Conservation (phyloP, 179 eudicot genomes). For the Actinidia arguta region DNA sequence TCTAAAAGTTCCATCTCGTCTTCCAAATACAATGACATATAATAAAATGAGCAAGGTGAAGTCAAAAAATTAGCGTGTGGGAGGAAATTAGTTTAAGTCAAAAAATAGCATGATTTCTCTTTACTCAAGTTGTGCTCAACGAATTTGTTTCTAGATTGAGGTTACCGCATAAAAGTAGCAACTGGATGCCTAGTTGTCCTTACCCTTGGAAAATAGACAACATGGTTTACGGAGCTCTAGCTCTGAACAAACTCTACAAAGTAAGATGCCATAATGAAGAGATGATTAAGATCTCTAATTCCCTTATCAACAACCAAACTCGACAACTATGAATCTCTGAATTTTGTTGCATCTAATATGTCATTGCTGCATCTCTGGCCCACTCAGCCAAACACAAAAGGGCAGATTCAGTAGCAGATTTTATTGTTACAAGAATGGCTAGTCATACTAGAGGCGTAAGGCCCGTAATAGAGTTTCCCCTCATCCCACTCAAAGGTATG, state of each 20-base stretch:
- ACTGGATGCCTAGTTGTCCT: no score
- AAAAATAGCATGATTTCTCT: no score
- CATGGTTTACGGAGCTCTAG: neutral
- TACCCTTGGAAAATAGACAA: neutral
- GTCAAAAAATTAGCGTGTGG: no score
- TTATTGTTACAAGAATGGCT: neutral
- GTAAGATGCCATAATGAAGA: neutral
- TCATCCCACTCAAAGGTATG: neutral
- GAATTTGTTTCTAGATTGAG: no score
- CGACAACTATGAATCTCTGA: neutral
- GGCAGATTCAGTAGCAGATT: neutral
- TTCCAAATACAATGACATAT: no score
- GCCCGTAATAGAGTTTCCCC: neutral
- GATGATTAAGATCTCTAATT: neutral
- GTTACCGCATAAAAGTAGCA: no score
- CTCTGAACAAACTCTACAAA: neutral
- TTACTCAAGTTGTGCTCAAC: no score
- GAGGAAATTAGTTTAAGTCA: no score
- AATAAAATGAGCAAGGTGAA: no score
- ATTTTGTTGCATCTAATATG: neutral
- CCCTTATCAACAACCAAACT: neutral
- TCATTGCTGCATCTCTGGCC: neutral
- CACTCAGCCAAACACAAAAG: neutral
- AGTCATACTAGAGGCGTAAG: neutral
- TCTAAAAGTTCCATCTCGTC: no score